Base-by-base conservation (phyloP, 352 stramenopile genomes). In the Thalassiosira oceanica region DNA sequence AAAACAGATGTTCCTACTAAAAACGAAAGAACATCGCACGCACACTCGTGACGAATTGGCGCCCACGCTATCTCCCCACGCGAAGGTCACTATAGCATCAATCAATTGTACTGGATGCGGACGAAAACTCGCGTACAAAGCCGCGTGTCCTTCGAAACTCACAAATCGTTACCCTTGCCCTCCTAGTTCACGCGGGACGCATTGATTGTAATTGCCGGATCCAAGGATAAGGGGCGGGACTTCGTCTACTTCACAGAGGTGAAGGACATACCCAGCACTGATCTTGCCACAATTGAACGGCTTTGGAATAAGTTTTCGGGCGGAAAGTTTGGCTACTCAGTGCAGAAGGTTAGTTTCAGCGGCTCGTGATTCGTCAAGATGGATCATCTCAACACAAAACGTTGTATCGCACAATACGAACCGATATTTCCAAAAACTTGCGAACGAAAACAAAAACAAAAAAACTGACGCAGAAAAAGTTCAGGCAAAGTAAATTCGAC, bases 181-280 rank as follows among this genome's bases (percentile, higher is more conserved):
- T n/a, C n/a, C 2, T 72, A 95, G 80, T 93, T 94, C 63, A 95
- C 90, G 16, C 80, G 90, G 36, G 90, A 95, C 81, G 86, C 86
- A 24, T 72, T 95, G 11, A 94, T 95, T 55, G 71, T 72, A 41
- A 76, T 93, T 43, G 86, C 89, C 29, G 90, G 90, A 37, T 80
- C 77, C 18, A 88, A 91, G 49, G 87, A 69, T 6, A 83, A 85
- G 55, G 86, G 88, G 45, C 74, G 89, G 15, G 78, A 87, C 39
- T 95, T 93, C 79, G 90, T 95, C 16, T 95, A 95, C 66, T 95
- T 89, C 61, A 95, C 90, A 11, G 89, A 95, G 74, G 90, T 93
- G 1, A 93, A 94, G 61, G 73, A 80, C 35, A 91, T 95, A 33
- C 86, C 86, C 16, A 80, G 53, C 24, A 90, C 69, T 21, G 90